Evolutionary conservation across 164 flowering plant species (phyloP).

Genomic region (Pachysandra terminalis): DNA sequence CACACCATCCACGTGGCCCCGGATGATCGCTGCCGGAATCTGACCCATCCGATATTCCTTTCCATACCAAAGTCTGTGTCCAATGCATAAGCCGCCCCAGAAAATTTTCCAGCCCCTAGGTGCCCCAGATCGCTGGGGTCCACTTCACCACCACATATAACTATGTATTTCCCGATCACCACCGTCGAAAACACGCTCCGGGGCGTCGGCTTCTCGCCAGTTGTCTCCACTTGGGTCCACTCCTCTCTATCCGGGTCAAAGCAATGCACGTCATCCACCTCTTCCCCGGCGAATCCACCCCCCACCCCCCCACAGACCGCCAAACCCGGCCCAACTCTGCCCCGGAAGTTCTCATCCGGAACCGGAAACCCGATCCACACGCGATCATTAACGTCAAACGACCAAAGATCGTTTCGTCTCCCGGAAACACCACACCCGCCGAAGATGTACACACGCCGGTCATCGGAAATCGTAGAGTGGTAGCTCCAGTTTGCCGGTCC

Average conservation of each 20-base stretch:
- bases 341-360: conserved; percentile 55
- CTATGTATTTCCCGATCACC: conserved; percentile 54
- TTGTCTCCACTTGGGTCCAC: conserved; percentile 73
- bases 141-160: conserved; percentile 84
- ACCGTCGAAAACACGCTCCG: conserved; percentile 79
- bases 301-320: conserved; percentile 66
- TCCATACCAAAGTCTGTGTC: conserved; percentile 66
- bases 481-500: conserved; percentile 80
- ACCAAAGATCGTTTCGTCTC: conserved; percentile 82
- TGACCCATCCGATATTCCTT: conserved; percentile 36
- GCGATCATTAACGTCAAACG: conserved; percentile 42
- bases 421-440: conserved; percentile 85
- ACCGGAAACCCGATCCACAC: conserved; percentile 52
- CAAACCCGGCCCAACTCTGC: conserved; percentile 88
- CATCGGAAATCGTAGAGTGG: conserved; percentile 73
- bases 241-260: conserved; percentile 45
- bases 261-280: conserved; percentile 77
- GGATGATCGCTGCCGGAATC: conserved; percentile 56
- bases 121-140: conserved; percentile 93
- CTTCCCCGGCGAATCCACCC: conserved; percentile 79
- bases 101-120: conserved; percentile 81
- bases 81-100: conserved; percentile 52
- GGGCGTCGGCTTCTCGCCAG: conserved; percentile 72
- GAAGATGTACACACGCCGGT: conserved; percentile 57
- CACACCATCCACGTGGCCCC: conserved; percentile 94